A percentile compares a stretch with the other conserved stretches of the same genome.
Conservation (phyloP, 2,329 filamentous ascomycete genomes). For the Epicoccum sorghinum region DNA sequence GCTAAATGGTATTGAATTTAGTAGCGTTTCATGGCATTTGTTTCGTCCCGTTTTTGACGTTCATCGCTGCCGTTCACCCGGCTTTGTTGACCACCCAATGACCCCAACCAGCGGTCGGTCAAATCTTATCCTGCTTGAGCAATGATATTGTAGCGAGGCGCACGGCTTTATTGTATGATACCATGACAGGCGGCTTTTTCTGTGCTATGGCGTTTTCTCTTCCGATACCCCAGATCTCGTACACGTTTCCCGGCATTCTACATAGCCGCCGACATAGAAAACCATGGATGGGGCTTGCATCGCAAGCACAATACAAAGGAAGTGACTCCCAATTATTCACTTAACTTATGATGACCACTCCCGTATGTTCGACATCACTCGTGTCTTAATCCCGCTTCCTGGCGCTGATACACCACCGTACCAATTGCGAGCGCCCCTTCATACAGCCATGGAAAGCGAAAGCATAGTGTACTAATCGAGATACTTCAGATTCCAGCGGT, state of each 20-base stretch:
- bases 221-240: constrained; percentile 15
- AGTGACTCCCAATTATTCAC: no score
- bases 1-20: constrained; percentile 6
- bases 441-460: no score
- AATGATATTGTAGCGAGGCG: not conserved
- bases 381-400: no score
- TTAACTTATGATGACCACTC: no score
- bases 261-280: not conserved
- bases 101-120: not conserved
- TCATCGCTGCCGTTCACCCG: not conserved
- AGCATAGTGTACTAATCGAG: no score
- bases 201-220: not conserved
- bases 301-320: no score
- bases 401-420: no score
- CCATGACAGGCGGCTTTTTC: not conserved
- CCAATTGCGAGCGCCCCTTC: no score
- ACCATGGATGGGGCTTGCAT: not conserved
- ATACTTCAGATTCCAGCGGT: no score
- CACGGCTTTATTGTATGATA: constrained; percentile 3
- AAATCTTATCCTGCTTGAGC: not conserved
- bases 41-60: not conserved
- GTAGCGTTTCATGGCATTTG: not conserved
- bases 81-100: not conserved
- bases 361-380: no score
- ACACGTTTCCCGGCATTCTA: not conserved